Conservation (phyloP, 2,329 filamentous ascomycete species). For the Arthroderma sp. region DNA sequence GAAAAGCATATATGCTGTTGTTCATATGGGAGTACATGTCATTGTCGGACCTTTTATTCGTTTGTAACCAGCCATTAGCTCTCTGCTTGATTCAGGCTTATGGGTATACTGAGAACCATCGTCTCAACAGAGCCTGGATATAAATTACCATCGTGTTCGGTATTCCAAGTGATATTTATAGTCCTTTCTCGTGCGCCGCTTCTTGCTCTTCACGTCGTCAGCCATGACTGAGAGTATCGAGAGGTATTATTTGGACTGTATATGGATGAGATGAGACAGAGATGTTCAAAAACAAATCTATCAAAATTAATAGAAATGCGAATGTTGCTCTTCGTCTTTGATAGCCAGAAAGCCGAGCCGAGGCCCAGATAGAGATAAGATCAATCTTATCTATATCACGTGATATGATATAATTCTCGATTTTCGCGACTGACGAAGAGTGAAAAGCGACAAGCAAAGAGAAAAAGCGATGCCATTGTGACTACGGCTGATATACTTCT, state of each 20-base stretch:
- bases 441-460: not conserved
- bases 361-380: no score
- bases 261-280: slow-evolving; percentile 8
- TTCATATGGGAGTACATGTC: slow-evolving; percentile 95
- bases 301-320: no score
- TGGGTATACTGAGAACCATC: not conserved
- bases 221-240: slow-evolving; percentile 11
- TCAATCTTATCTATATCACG: not conserved
- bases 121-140: not conserved
- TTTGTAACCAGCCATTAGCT: not conserved
- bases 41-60: slow-evolving; percentile 59
- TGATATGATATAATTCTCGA: not conserved
- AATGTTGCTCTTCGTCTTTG: no score
- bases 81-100: not conserved
- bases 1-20: slow-evolving; percentile 72
- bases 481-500: no score
- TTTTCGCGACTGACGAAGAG: not conserved
- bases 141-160: slow-evolving; percentile 62
- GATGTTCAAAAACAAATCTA: slow-evolving; percentile 6
- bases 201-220: slow-evolving; percentile 39
- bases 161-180: slow-evolving; percentile 72
- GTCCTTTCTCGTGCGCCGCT: slow-evolving; percentile 49
- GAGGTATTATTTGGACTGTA: not conserved
- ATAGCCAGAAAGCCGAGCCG: no score
- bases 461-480: not conserved